Evolutionary conservation across 768 basidiomycete genomes (phyloP).

Genomic region (Xerocomellus amylosporus): DNA sequence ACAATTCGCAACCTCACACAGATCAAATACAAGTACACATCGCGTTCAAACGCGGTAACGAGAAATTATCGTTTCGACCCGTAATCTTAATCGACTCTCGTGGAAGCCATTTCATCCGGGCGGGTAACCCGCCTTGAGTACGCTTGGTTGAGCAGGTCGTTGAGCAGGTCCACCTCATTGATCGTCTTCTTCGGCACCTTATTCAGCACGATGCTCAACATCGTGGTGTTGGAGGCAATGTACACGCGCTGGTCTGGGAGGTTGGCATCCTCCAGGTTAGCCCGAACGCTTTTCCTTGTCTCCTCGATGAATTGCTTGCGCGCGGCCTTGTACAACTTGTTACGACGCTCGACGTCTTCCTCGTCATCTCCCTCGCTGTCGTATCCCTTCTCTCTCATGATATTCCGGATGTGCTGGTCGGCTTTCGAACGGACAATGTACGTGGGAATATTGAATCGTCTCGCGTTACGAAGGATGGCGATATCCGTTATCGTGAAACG

Average conservation of each 20-base stretch:
- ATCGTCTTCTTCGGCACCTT: conserved; percentile 4
- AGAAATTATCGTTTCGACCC: too few species aligned
- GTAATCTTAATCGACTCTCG: too few species aligned
- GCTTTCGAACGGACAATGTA: conserved; percentile 39
- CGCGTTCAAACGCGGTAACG: too few species aligned
- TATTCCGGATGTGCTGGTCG: conserved; percentile 30
- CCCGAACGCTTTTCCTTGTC: conserved; percentile 12
- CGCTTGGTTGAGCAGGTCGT: not conserved
- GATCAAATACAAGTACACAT: too few species aligned
- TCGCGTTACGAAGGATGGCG: conserved; percentile 33
- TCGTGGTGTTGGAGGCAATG: conserved; percentile 16
- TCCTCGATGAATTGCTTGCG: conserved; percentile 9
- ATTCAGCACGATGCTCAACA: conserved; percentile 14
- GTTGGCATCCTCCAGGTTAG: conserved; percentile 15
- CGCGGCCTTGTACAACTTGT: conserved; percentile 3
- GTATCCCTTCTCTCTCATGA: conserved; percentile 25
- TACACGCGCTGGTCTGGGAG: conserved; percentile 25
- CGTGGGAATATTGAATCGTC: conserved; percentile 31
- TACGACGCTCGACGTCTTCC: conserved; percentile 5
- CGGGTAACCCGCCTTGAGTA: not conserved
- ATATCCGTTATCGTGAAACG: conserved; percentile 35
- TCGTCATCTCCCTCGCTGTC: conserved; percentile 18
- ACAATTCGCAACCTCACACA: not conserved
- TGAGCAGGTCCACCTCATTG: conserved; percentile 2
- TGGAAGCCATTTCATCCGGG: not conserved